phyloP scores from a whole-genome alignment of 495 filamentous ascomycete species.

The Penicillium taxi region DNA sequence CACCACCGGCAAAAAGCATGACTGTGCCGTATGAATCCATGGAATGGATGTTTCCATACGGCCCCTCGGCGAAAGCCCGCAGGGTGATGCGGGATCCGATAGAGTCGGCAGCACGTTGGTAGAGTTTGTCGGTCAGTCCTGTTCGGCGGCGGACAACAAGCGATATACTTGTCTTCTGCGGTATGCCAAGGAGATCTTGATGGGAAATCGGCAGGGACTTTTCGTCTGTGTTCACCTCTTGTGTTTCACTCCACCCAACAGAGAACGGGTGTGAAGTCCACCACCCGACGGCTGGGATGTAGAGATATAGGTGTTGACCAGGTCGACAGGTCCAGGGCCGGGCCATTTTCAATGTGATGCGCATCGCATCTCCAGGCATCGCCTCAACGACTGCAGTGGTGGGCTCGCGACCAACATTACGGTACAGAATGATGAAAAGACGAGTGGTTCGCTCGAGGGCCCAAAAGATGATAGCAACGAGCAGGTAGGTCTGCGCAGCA shows the following conservation, averaged over 20 bases:
- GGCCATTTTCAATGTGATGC: slow-evolving; percentile 73
- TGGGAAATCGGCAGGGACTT: slow-evolving; percentile 34
- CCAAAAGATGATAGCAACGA: slow-evolving; percentile 67
- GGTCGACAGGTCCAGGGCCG: slow-evolving; percentile 70
- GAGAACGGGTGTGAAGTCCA: slow-evolving; percentile 95
- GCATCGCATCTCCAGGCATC: slow-evolving; percentile 71
- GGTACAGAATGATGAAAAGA: slow-evolving; percentile 59
- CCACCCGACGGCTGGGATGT: slow-evolving; percentile 62
- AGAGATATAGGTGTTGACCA: slow-evolving; percentile 83
- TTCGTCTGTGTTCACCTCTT: slow-evolving; percentile 30
- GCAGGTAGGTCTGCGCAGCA: slow-evolving; percentile 57
- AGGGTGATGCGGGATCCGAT: slow-evolving; percentile 42
- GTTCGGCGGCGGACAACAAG: slow-evolving; percentile 79
- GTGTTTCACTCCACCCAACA: slow-evolving; percentile 68
- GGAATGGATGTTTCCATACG: slow-evolving; percentile 74
- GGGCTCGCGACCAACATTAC: slow-evolving; percentile 54
- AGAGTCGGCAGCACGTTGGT: slow-evolving; percentile 47
- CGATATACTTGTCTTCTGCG: slow-evolving; percentile 54
- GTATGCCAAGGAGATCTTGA: slow-evolving; percentile 23
- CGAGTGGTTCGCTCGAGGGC: slow-evolving; percentile 63
- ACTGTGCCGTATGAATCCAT: slow-evolving; percentile 86
- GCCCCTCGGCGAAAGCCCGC: slow-evolving; percentile 67
- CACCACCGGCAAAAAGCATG: slow-evolving; percentile 83
- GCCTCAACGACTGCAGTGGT: slow-evolving; percentile 68
- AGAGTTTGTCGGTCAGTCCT: slow-evolving; percentile 81